These are phyloP conservation scores for Marchantia polymorpha DNA, from an alignment of 225 moss, liverwort and hornwort species.

Conservation along the genomic window DNA sequence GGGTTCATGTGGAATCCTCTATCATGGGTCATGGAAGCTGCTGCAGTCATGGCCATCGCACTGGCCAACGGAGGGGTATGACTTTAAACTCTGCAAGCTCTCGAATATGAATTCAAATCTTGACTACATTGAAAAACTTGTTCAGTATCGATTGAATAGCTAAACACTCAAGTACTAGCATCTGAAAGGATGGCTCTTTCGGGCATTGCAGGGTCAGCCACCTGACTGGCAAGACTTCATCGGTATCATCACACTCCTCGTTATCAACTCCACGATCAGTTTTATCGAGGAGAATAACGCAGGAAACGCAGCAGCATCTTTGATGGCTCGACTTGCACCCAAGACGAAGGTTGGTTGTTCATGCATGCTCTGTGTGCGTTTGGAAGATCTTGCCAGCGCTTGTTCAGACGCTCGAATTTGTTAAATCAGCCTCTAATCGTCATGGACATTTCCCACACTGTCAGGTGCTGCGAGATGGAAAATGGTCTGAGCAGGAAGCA, in stretches of 20 bases:
- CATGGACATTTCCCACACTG: neutral
- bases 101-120: too few species aligned
- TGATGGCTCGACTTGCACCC: constrained; percentile 31
- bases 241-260: constrained; percentile 20
- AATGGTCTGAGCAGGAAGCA: constrained; percentile 34
- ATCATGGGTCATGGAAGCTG: constrained; percentile 32
- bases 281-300: constrained; percentile 29
- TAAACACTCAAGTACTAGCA: neutral
- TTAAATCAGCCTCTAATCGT: neutral
- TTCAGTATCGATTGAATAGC: neutral
- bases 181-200: neutral
- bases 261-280: constrained; percentile 28
- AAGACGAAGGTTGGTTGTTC: constrained; percentile 14
- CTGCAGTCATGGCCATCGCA: constrained; percentile 28
- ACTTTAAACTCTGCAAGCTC: neutral
- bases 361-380: neutral
- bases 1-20: constrained; percentile 35
- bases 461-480: constrained; percentile 38
- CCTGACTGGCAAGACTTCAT: constrained; percentile 30
- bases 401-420: neutral
- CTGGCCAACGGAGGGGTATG: constrained; percentile 29
- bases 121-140: neutral
- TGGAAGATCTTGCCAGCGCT: neutral
- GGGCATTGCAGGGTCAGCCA: constrained; percentile 1
- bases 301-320: constrained; percentile 24